A percentile compares a stretch with the other conserved stretches of the same genome.
These are phyloP conservation scores for Ostreobium quekettii DNA, from an alignment of 139 green algal species.

Conservation along the genomic window DNA sequence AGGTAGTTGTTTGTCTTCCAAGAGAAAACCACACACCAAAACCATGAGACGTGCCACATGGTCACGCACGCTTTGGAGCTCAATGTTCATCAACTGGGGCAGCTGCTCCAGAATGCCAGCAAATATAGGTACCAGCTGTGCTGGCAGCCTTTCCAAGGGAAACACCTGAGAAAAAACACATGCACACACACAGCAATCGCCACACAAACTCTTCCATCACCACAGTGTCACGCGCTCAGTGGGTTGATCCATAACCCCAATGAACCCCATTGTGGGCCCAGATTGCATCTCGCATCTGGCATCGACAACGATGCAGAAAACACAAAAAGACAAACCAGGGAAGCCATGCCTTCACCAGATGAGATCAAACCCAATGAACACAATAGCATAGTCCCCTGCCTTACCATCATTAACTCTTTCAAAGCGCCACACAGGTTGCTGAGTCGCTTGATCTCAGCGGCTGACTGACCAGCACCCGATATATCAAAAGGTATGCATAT, in stretches of 20 bases:
- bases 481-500: too few species aligned
- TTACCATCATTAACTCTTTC: background rate
- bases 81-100: background rate
- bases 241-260: too few species aligned
- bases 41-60: background rate
- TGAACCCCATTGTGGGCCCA: too few species aligned
- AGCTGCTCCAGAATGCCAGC: background rate
- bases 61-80: background rate
- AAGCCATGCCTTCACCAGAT: too few species aligned
- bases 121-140: background rate
- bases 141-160: background rate
- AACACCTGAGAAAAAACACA: conserved; percentile 1
- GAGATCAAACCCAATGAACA: too few species aligned
- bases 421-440: background rate
- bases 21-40: background rate
- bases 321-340: too few species aligned
- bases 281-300: too few species aligned
- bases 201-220: too few species aligned
- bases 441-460: background rate
- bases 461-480: background rate
- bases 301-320: too few species aligned
- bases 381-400: too few species aligned
- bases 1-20: background rate
- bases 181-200: too few species aligned
- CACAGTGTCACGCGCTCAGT: too few species aligned